Conservation (phyloP, 352 stramenopile species). For the Phytophthora megakarya region DNA sequence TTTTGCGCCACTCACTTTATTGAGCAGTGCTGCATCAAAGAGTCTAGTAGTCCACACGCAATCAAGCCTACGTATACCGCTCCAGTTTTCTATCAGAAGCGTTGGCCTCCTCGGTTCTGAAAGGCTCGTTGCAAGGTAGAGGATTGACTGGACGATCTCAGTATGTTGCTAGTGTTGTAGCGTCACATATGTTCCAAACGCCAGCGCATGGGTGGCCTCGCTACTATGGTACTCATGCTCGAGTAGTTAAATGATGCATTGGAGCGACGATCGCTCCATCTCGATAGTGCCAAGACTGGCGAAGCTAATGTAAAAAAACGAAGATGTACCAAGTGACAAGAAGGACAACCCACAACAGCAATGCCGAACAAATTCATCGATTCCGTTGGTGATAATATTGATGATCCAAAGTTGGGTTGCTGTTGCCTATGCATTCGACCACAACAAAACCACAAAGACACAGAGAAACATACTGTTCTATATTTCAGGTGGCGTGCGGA, state of each 20-base stretch:
- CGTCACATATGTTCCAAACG: too few species aligned
- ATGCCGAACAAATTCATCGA: slow-evolving; percentile 11
- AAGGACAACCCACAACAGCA: not conserved
- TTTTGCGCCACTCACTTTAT: too few species aligned
- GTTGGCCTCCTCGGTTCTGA: too few species aligned
- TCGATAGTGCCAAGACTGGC: slow-evolving; percentile 38
- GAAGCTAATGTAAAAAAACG: not conserved
- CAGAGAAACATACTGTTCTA: slow-evolving; percentile 71
- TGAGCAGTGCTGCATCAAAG: too few species aligned
- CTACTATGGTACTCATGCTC: slow-evolving; percentile 71
- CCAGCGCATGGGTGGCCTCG: too few species aligned
- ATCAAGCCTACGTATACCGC: too few species aligned
- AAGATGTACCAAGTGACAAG: slow-evolving; percentile 17
- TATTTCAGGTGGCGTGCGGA: slow-evolving; percentile 56
- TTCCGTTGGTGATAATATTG: slow-evolving; percentile 43
- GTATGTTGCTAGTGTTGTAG: too few species aligned
- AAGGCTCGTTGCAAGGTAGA: too few species aligned
- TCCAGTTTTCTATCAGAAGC: too few species aligned
- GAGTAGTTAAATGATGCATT: slow-evolving; percentile 79
- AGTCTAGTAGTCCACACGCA: too few species aligned
- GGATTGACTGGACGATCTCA: too few species aligned
- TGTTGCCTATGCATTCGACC: slow-evolving; percentile 80
- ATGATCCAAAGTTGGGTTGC: slow-evolving; percentile 47
- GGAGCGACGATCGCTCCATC: slow-evolving; percentile 52
- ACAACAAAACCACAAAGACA: slow-evolving; percentile 87